phyloP scores from a whole-genome alignment of 495 filamentous ascomycete genomes.

The Penicillium cataractarum region DNA sequence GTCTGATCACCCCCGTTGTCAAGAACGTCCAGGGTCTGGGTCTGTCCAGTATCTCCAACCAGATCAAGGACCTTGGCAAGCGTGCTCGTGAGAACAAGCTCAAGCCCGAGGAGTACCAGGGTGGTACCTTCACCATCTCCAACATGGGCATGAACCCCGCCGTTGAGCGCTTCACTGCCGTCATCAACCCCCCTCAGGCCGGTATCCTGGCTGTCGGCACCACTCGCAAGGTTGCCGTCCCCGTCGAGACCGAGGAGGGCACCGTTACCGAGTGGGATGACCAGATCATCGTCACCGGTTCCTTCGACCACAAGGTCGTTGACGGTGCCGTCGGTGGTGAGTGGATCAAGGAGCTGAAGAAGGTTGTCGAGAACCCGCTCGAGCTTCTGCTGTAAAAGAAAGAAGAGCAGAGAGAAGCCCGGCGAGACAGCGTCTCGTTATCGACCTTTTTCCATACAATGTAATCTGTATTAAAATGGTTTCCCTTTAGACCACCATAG shows the following conservation, averaged over 20 bases:
- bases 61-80: slow-evolving; percentile 95
- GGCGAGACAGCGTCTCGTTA: not conserved
- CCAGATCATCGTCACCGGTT: slow-evolving; percentile 89
- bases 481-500: slow-evolving; percentile 36
- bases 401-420: slow-evolving; percentile 1
- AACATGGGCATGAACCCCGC: slow-evolving; percentile 99
- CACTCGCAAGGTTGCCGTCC: slow-evolving; percentile 90
- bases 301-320: slow-evolving; percentile 97
- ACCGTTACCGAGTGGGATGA: slow-evolving; percentile 89
- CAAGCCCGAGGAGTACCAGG: slow-evolving; percentile 99
- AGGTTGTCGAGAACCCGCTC: slow-evolving; percentile 94
- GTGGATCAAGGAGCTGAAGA: slow-evolving; percentile 97
- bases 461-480: slow-evolving; percentile 54
- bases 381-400: slow-evolving; percentile 78
- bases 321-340: slow-evolving; percentile 95
- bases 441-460: slow-evolving; percentile 12
- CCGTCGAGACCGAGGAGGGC: slow-evolving; percentile 82
- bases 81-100: slow-evolving; percentile 96
- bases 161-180: slow-evolving; percentile 96
- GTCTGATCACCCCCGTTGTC: slow-evolving; percentile 97
- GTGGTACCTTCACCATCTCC: slow-evolving; percentile 97
- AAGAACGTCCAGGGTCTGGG: slow-evolving; percentile 82
- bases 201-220: slow-evolving; percentile 95
- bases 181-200: slow-evolving; percentile 99
- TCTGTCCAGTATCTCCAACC: slow-evolving; percentile 80